Conservation (phyloP, 2,329 filamentous ascomycete species). For the Nectriaceae sp. region DNA sequence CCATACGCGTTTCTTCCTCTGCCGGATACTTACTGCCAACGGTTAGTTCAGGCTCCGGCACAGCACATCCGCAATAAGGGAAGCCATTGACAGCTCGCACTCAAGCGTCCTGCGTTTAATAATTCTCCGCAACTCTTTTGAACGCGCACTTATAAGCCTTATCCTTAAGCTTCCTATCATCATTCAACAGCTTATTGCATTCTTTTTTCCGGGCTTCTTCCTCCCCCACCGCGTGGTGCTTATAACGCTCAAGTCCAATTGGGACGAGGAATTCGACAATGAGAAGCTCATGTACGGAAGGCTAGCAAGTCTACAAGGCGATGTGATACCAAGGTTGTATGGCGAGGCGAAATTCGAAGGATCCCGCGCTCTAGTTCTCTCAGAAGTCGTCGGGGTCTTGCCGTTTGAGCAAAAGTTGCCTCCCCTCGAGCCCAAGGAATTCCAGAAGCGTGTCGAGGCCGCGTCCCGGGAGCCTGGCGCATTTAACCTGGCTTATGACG, state of each 20-base stretch:
- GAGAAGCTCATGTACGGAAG: slow-evolving; percentile 22
- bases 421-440: neutral
- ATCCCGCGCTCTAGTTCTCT: slow-evolving; percentile 21
- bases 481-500: slow-evolving; percentile 1
- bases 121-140: slow-evolving; percentile 3
- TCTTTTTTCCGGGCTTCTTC: neutral
- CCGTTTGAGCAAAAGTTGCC: slow-evolving; percentile 1
- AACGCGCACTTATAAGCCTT: neutral
- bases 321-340: slow-evolving; percentile 21
- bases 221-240: slow-evolving; percentile 10
- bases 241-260: slow-evolving; percentile 23
- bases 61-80: neutral
- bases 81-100: neutral
- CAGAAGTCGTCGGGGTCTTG: slow-evolving; percentile 19
- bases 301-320: slow-evolving; percentile 20
- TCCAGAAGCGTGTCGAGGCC: neutral
- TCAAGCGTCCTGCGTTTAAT: neutral
- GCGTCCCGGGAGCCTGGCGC: neutral
- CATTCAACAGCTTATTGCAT: neutral
- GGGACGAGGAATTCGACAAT: slow-evolving; percentile 26
- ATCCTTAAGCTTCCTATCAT: neutral
- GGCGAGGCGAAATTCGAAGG: slow-evolving; percentile 21
- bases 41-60: neutral
- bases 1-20: neutral
- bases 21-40: neutral